Percentiles rank a stretch among this genome's conserved stretches.
These are phyloP conservation scores for Trichoderma atrobrunneum DNA, from an alignment of 2,329 filamentous ascomycete species.

Conservation along the genomic window DNA sequence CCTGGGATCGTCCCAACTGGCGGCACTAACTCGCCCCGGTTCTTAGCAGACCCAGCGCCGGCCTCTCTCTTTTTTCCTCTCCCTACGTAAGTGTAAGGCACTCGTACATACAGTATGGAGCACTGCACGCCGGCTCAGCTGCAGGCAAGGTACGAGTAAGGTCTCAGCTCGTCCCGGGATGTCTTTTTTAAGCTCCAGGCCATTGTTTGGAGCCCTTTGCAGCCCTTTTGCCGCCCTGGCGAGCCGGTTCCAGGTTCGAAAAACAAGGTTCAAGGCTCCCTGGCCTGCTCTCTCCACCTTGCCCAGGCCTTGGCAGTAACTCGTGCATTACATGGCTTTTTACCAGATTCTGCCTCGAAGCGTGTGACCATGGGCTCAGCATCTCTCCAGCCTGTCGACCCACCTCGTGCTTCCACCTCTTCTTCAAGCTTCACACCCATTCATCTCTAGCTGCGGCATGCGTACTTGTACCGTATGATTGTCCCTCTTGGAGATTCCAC, in stretches of 20 bases:
- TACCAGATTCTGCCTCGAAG: slow-evolving; percentile 8
- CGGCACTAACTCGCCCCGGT: neutral
- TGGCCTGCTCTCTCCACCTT: neutral
- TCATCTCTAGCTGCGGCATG: neutral
- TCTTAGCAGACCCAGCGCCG: neutral
- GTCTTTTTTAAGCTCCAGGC: neutral
- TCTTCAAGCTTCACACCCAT: slow-evolving; percentile 1
- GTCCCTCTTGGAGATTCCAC: neutral
- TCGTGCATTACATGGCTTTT: neutral
- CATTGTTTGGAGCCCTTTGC: neutral
- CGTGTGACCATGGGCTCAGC: slow-evolving; percentile 16
- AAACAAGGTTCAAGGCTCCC: slow-evolving; percentile 1
- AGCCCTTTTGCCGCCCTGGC: neutral
- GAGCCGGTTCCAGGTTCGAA: neutral
- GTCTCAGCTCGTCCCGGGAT: neutral
- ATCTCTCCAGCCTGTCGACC: slow-evolving; percentile 9
- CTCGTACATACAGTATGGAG: neutral
- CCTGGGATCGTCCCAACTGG: neutral
- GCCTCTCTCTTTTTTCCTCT: neutral
- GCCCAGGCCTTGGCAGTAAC: neutral
- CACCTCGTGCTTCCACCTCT: slow-evolving; percentile 11
- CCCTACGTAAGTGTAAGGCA: neutral
- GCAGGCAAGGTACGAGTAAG: neutral
- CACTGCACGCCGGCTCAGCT: neutral
- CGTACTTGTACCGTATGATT: no score